Percentiles rank a stretch among this genome's conserved stretches.
Evolutionary conservation across 139 green algal genomes (phyloP).

Genomic region (Chlorella sp.): DNA sequence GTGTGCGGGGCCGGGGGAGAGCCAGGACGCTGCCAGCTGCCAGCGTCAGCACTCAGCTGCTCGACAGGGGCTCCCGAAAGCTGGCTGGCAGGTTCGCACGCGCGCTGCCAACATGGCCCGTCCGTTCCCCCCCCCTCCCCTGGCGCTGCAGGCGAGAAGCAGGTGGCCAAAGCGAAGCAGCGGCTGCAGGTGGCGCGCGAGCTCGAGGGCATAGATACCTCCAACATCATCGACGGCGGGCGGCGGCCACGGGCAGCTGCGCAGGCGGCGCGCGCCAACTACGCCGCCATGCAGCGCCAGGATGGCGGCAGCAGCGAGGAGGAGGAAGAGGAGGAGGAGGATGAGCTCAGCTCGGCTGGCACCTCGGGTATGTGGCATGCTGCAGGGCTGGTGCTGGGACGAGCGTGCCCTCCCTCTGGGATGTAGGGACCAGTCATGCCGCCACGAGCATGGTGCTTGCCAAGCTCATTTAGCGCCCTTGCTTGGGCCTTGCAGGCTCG

Average conservation of each 20-base stretch:
- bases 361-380: too few species aligned
- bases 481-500: too few species aligned
- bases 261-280: slow-evolving; percentile 9
- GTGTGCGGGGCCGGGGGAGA: slow-evolving; percentile 5
- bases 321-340: not conserved
- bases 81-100: too few species aligned
- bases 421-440: too few species aligned
- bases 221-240: slow-evolving; percentile 69
- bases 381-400: too few species aligned
- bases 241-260: slow-evolving; percentile 13
- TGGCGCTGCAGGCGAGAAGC: slow-evolving; percentile 7
- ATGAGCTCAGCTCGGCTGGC: too few species aligned
- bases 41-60: not conserved
- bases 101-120: too few species aligned
- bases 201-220: slow-evolving; percentile 77
- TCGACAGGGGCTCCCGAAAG: too few species aligned
- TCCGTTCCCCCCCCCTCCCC: not conserved
- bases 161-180: slow-evolving; percentile 31
- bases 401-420: too few species aligned
- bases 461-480: too few species aligned
- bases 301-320: not conserved
- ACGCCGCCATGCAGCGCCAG: not conserved
- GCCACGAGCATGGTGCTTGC: too few species aligned
- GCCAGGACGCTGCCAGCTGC: too few species aligned
- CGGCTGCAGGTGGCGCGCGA: slow-evolving; percentile 56